These are phyloP conservation scores for Gossypium lobatum DNA, from an alignment of 441 rosid genomes.

Conservation along the genomic window DNA sequence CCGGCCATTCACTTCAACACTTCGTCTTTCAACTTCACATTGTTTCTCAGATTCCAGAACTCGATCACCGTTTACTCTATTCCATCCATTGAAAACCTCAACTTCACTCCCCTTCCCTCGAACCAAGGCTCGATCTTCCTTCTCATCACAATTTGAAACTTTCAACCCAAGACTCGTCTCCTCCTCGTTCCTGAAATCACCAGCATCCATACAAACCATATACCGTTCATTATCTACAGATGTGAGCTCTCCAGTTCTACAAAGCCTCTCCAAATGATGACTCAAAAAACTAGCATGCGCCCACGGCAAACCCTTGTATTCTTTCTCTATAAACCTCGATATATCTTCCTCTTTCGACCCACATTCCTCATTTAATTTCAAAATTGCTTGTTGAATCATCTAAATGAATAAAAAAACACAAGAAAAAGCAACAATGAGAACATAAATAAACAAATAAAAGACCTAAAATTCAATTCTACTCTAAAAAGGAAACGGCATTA, in stretches of 20 bases:
- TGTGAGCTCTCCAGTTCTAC: not conserved
- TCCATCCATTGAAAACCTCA: not conserved
- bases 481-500: not conserved
- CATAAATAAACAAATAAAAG: not conserved
- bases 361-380: conserved; percentile 23
- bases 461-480: not conserved
- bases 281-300: conserved; percentile 29
- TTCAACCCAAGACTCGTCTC: not conserved
- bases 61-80: not conserved
- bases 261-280: conserved; percentile 31
- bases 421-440: not conserved
- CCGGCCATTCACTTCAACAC: not conserved
- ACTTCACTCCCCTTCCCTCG: not conserved
- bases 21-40: not conserved
- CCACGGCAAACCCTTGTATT: conserved; percentile 27
- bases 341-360: conserved; percentile 33
- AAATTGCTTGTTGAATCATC: conserved; percentile 38
- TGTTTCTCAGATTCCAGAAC: not conserved
- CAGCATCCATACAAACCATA: conserved; percentile 14
- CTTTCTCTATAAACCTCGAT: conserved; percentile 20
- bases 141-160: not conserved
- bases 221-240: not conserved
- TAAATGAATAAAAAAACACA: not conserved
- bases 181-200: not conserved
- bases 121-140: conserved; percentile 1